These are phyloP conservation scores for Articulospora tetracladia DNA, from an alignment of 495 filamentous ascomycete genomes.

Conservation along the genomic window DNA sequence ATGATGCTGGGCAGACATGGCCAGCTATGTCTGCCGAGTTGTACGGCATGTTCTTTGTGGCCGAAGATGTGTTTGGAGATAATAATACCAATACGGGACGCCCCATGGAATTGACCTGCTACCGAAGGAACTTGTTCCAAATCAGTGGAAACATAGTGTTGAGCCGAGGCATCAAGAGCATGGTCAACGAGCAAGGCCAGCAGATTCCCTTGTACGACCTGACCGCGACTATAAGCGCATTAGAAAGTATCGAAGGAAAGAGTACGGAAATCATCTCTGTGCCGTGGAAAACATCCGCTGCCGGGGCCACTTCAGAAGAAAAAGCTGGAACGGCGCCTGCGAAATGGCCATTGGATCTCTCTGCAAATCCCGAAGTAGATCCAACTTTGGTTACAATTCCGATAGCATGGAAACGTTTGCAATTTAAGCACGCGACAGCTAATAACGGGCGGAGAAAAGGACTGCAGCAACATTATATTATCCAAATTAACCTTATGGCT, in stretches of 20 bases:
- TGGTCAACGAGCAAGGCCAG: constrained; percentile 75
- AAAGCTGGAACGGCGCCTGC: constrained; percentile 47
- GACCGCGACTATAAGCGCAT: constrained; percentile 75
- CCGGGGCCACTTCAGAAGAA: constrained; percentile 36
- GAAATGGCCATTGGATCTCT: constrained; percentile 64
- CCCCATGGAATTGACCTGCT: constrained; percentile 85
- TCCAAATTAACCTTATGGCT: constrained; percentile 59
- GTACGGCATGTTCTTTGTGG: constrained; percentile 94
- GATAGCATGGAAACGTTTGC: constrained; percentile 84
- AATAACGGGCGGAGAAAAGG: constrained; percentile 74
- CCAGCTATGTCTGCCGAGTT: constrained; percentile 73
- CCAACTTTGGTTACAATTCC: constrained; percentile 73
- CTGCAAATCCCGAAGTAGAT: constrained; percentile 70
- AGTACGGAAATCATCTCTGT: constrained; percentile 87
- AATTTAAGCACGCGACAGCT: constrained; percentile 89
- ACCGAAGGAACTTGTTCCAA: constrained; percentile 86
- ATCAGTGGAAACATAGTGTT: constrained; percentile 79
- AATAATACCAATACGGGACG: constrained; percentile 42
- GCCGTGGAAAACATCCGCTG: constrained; percentile 80
- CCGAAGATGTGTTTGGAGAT: constrained; percentile 60
- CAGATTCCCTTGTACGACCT: constrained; percentile 70
- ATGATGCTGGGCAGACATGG: constrained; percentile 48
- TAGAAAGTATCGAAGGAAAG: constrained; percentile 88
- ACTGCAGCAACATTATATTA: constrained; percentile 66
- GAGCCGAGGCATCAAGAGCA: constrained; percentile 65